Base-by-base conservation (phyloP, 306 rosid species). In the Oemleria cerasiformis region DNA sequence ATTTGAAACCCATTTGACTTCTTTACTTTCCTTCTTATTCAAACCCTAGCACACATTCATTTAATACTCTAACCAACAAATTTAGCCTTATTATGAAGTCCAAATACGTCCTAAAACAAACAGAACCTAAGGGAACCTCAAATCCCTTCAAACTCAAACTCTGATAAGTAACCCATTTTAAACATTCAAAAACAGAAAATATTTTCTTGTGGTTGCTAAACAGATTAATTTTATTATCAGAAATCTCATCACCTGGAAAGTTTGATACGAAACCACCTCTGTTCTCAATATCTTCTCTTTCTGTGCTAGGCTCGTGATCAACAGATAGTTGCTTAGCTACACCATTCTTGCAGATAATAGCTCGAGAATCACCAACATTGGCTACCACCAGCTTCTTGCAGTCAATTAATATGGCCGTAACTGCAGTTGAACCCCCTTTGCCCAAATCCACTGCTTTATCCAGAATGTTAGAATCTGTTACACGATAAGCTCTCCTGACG, bases 361-460 rank as follows among this genome's bases (percentile, higher is more conserved):
- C 99, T 25, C 99, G 84, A 72, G 99, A 95, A 83, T 95, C 99
- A 49, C 99, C 97, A 34, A 95, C 77, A 45, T 95, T 95, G 36
- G 96, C 99, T 59, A 95, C 96, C 41, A 95, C 79, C 71, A 91
- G 80, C 86, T 77, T 84, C 23, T 79, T 83, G 78, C 99, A 86
- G 78, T 95, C 80, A 9, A 95, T 88, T 78, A 95, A 70, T 82
- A 95, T 91, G 58, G 99, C 99, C 9, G 99, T 91, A 42, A 95
- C 99, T 41, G 99, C 99, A 55, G 99, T 95, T 63, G 99, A 95
- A 67, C 99, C 99, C 17, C 97, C 99, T 78, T 68, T 82, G 21
- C 99, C 97, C 75, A 95, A 81, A 74, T 89, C 90, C 62, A 73
- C 82, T 45, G 97, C 88, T 70, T 82, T 84, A 36, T 86, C 88